A percentile compares a stretch with the other conserved stretches of the same genome.
These are phyloP conservation scores for Dioscorea zingiberensis DNA, from an alignment of 106 monocot genomes.

Conservation along the genomic window DNA sequence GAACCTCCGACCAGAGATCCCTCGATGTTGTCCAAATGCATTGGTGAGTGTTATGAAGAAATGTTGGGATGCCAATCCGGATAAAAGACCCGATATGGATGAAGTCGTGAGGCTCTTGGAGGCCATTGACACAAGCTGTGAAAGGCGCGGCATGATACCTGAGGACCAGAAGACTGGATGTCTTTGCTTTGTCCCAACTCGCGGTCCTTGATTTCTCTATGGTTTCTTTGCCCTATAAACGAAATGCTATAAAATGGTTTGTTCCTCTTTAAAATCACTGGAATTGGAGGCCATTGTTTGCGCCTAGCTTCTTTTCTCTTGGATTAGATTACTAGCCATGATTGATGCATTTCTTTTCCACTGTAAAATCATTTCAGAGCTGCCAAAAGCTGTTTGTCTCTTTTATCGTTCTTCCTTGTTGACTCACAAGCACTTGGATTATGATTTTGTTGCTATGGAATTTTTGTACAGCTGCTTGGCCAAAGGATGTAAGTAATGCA, in stretches of 20 bases:
- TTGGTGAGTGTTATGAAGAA: constrained; percentile 53
- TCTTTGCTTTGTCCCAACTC: constrained; percentile 31
- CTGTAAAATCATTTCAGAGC: not conserved
- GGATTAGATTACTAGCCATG: not conserved
- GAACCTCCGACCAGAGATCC: constrained; percentile 64
- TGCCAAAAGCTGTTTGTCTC: too few relatives aligned
- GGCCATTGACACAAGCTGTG: constrained; percentile 39
- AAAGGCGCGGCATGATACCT: constrained; percentile 62
- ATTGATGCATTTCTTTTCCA: not conserved
- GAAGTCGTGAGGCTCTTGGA: constrained; percentile 73
- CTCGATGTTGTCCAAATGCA: constrained; percentile 49
- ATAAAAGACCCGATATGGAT: constrained; percentile 63
- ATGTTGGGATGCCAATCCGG: constrained; percentile 64
- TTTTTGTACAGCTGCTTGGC: too few relatives aligned
- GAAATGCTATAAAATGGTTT: not conserved
- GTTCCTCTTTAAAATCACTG: not conserved
- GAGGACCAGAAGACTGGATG: constrained; percentile 38
- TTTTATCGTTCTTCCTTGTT: too few relatives aligned
- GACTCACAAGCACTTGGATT: too few relatives aligned
- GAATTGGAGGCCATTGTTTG: not conserved
- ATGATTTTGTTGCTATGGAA: too few relatives aligned
- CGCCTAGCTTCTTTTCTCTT: too few relatives aligned
- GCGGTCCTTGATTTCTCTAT: constrained; percentile 26
- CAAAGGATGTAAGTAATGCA: too few relatives aligned
- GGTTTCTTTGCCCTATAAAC: not conserved